Percentiles rank a stretch among this genome's conserved stretches.
These are phyloP conservation scores for Penicillium cinerascens DNA, from an alignment of 495 filamentous ascomycete genomes.

Conservation along the genomic window DNA sequence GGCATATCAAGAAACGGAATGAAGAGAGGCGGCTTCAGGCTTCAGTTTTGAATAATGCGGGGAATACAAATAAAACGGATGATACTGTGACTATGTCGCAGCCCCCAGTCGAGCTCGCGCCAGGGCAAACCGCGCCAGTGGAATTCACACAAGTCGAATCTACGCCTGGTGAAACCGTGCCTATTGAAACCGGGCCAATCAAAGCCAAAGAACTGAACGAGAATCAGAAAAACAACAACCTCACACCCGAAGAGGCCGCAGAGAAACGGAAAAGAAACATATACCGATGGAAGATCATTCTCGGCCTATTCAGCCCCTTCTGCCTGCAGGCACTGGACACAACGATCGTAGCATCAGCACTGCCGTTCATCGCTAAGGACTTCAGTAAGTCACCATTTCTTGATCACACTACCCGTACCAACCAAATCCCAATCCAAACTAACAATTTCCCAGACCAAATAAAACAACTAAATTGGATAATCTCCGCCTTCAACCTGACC, in stretches of 20 bases:
- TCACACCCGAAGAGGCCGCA: slow-evolving; percentile 6
- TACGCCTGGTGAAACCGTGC: too few relatives aligned
- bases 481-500: slow-evolving; percentile 60
- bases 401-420: too few relatives aligned
- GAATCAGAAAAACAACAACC: neutral
- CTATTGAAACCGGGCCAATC: too few relatives aligned
- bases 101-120: too few relatives aligned
- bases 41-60: too few relatives aligned
- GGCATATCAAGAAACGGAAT: slow-evolving; percentile 15
- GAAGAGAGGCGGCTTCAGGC: slow-evolving; percentile 2
- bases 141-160: too few relatives aligned
- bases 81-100: too few relatives aligned
- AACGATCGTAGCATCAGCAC: slow-evolving; percentile 57
- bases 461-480: slow-evolving; percentile 59
- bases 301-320: slow-evolving; percentile 51
- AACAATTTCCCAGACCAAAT: slow-evolving; percentile 40
- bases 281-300: slow-evolving; percentile 53
- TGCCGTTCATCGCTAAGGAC: slow-evolving; percentile 56
- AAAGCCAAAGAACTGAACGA: too few relatives aligned
- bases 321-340: slow-evolving; percentile 51
- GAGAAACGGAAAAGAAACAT: slow-evolving; percentile 11
- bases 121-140: too few relatives aligned
- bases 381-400: slow-evolving; percentile 42
- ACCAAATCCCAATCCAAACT: neutral
- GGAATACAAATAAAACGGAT: too few relatives aligned